Evolutionary conservation across 345 rosid species (phyloP).

Genomic region (Streptanthus diversifolius): DNA sequence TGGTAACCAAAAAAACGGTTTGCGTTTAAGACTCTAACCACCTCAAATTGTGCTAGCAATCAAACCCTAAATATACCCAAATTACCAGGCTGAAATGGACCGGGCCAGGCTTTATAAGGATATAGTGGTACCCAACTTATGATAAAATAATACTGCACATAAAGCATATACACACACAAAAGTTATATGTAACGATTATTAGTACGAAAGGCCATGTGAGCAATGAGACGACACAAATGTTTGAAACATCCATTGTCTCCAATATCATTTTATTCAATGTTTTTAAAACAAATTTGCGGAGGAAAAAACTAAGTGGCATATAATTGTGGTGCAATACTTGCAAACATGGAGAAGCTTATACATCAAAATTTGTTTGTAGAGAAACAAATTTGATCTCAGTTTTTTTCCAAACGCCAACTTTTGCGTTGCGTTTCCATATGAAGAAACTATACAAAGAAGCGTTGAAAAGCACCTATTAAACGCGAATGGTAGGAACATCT

Average conservation of each 20-base stretch:
- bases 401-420: background rate
- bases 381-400: background rate
- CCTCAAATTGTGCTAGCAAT: background rate
- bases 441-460: background rate
- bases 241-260: background rate
- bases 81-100: background rate
- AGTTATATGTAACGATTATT: background rate
- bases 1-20: background rate
- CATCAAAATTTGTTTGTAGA: background rate
- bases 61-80: background rate
- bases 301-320: background rate
- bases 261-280: background rate
- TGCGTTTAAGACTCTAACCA: background rate
- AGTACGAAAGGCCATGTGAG: constrained; percentile 2
- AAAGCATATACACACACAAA: background rate
- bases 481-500: background rate
- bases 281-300: background rate
- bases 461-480: background rate
- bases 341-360: background rate
- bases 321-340: background rate
- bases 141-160: background rate
- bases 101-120: background rate
- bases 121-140: background rate
- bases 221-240: background rate
- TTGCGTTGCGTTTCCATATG: background rate